Conservation (phyloP, 352 stramenopile genomes). For the Pythium oligandrum region DNA sequence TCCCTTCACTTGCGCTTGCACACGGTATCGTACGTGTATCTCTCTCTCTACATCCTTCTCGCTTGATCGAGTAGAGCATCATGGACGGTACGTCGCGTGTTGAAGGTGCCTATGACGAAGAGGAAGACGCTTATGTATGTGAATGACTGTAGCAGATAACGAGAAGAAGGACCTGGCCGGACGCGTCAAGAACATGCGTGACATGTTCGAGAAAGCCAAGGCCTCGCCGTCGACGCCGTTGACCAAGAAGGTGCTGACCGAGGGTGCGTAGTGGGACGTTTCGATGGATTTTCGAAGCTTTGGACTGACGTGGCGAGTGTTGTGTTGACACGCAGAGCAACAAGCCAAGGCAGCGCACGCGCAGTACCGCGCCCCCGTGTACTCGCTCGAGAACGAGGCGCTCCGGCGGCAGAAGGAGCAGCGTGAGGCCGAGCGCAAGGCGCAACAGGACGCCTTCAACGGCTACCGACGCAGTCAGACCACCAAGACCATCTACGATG, state of each 20-base stretch:
- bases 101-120: not conserved
- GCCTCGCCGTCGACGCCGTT: too few species aligned
- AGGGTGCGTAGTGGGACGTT: too few species aligned
- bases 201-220: constrained; percentile 43
- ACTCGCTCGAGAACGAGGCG: constrained; percentile 5
- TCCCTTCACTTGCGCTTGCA: too few species aligned
- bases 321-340: not conserved
- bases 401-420: constrained; percentile 35
- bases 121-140: not conserved
- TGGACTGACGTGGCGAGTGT: too few species aligned
- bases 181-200: constrained; percentile 52
- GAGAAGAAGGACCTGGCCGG: constrained; percentile 51
- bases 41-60: too few species aligned
- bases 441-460: constrained; percentile 31
- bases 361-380: constrained; percentile 8
- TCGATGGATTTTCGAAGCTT: too few species aligned
- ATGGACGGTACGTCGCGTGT: too few species aligned
- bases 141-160: constrained; percentile 2
- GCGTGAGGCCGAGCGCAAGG: constrained; percentile 31
- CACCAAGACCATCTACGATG: not conserved
- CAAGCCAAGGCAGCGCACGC: constrained; percentile 10
- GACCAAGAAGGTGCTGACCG: too few species aligned
- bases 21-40: too few species aligned
- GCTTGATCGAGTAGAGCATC: too few species aligned
- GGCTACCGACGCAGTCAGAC: constrained; percentile 25